Evolutionary conservation across 2,329 filamentous ascomycete genomes (phyloP).

Genomic region (Aaosphaeria arxii): DNA sequence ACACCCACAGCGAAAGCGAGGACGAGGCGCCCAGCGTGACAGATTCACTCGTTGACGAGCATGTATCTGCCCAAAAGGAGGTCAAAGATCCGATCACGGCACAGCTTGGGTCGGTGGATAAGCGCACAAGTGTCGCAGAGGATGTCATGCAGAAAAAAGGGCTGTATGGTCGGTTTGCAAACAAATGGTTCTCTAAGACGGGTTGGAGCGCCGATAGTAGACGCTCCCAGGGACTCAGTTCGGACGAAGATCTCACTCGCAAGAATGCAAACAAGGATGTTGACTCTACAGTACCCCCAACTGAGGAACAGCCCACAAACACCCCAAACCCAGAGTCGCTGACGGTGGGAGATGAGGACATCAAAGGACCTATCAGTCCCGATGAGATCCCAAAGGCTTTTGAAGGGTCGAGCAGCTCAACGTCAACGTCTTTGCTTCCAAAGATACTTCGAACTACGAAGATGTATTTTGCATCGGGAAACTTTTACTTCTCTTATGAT

Average conservation of each 20-base stretch:
- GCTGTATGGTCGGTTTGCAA: conserved; percentile 83
- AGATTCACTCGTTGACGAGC: conserved; percentile 35
- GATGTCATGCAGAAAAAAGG: conserved; percentile 83
- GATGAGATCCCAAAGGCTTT: conserved; percentile 35
- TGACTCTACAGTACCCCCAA: conserved; percentile 22
- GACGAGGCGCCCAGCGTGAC: conserved; percentile 33
- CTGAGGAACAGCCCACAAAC: conserved; percentile 17
- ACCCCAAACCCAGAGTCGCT: conserved; percentile 17
- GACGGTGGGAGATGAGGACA: conserved; percentile 16
- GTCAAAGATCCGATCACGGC: conserved; percentile 29
- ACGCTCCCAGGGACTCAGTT: conserved; percentile 66
- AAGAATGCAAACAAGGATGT: conserved; percentile 33
- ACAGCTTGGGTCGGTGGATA: conserved; percentile 18
- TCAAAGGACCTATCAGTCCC: conserved; percentile 21
- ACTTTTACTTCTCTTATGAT: conserved; percentile 96
- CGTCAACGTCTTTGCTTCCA: conserved; percentile 58
- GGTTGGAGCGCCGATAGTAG: conserved; percentile 75
- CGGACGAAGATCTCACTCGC: conserved; percentile 43
- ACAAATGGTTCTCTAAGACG: conserved; percentile 84
- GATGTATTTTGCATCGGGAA: conserved; percentile 76
- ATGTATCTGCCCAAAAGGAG: conserved; percentile 29
- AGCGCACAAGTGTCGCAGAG: conserved; percentile 65
- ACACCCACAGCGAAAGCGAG: conserved; percentile 33
- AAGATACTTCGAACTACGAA: conserved; percentile 82
- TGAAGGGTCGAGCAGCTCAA: conserved; percentile 28